A percentile compares a stretch with the other conserved stretches of the same genome.
These are phyloP conservation scores for Ilyonectria sp. DNA, from an alignment of 2,329 filamentous ascomycete genomes.

Conservation along the genomic window DNA sequence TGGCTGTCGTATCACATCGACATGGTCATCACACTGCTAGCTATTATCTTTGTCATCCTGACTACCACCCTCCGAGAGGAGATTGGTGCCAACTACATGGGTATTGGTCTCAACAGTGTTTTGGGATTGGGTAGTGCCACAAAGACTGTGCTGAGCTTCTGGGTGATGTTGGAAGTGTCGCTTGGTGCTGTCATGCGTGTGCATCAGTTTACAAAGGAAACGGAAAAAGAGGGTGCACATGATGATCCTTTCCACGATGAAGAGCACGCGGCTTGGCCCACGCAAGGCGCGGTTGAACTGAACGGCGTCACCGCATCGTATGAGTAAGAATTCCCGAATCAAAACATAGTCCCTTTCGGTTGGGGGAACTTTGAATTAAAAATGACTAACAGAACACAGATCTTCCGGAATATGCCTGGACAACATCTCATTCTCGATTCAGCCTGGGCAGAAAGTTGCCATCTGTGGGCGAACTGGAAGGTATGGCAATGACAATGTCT, in stretches of 20 bases:
- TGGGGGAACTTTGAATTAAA: not conserved
- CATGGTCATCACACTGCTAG: conserved; percentile 51
- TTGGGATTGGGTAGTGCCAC: conserved; percentile 46
- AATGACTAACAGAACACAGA: conserved; percentile 1
- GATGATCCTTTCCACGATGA: not conserved
- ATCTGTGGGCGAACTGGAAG: conserved; percentile 54
- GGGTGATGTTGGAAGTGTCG: conserved; percentile 52
- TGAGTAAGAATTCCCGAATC: conserved; percentile 23
- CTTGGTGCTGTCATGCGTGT: conserved; percentile 48
- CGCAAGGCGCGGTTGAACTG: conserved; percentile 45
- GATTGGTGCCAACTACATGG: conserved; percentile 40
- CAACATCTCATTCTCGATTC: conserved; percentile 45
- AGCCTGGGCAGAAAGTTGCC: conserved; percentile 50
- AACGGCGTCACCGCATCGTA: conserved; percentile 49
- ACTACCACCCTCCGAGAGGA: conserved; percentile 49
- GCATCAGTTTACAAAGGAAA: conserved; percentile 43
- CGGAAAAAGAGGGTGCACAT: conserved; percentile 34
- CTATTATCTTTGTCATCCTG: conserved; percentile 51
- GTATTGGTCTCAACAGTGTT: conserved; percentile 45
- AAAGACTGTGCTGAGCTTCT: conserved; percentile 46
- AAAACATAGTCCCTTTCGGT: not conserved
- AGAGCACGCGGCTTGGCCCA: conserved; percentile 44
- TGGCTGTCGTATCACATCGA: conserved; percentile 67
- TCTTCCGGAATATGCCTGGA: conserved; percentile 35
- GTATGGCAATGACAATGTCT: conserved; percentile 3